These are phyloP conservation scores for Papilionanthe hybrid DNA, from an alignment of 116 monocot species.

Conservation along the genomic window DNA sequence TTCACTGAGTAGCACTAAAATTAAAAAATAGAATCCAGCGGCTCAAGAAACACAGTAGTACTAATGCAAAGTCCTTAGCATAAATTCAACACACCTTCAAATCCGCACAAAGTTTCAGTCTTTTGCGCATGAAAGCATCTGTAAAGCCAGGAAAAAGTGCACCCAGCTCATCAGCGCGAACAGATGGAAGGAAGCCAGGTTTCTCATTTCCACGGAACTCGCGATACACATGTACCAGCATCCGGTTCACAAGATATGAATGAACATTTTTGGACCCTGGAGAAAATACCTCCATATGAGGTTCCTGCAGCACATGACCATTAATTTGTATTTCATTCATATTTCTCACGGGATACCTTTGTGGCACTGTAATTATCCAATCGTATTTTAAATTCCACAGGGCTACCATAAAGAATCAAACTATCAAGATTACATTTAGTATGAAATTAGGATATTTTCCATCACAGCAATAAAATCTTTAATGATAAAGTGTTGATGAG, in stretches of 20 bases:
- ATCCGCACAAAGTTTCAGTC: slow-evolving; percentile 87
- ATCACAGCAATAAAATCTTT: neutral
- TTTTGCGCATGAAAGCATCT: slow-evolving; percentile 60
- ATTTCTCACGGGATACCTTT: neutral
- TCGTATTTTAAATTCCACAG: neutral
- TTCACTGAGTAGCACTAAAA: slow-evolving; percentile 4
- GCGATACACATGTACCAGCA: slow-evolving; percentile 72
- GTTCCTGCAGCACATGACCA: slow-evolving; percentile 45
- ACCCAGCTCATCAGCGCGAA: slow-evolving; percentile 70
- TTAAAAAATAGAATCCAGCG: neutral
- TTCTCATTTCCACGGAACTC: slow-evolving; percentile 87
- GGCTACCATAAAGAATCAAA: neutral
- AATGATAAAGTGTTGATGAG: neutral
- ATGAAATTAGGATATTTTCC: neutral
- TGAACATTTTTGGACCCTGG: slow-evolving; percentile 79
- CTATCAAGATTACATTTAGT: neutral
- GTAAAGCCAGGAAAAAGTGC: slow-evolving; percentile 62
- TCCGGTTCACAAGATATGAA: slow-evolving; percentile 67
- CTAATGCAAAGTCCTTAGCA: neutral
- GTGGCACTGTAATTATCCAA: neutral
- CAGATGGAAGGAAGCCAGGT: slow-evolving; percentile 54
- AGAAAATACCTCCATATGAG: slow-evolving; percentile 93
- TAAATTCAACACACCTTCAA: slow-evolving; percentile 40
- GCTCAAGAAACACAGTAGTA: neutral
- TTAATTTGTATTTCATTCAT: neutral